Evolutionary conservation across 2,329 filamentous ascomycete genomes (phyloP).

Genomic region (Magnaporthiopsis poae): DNA sequence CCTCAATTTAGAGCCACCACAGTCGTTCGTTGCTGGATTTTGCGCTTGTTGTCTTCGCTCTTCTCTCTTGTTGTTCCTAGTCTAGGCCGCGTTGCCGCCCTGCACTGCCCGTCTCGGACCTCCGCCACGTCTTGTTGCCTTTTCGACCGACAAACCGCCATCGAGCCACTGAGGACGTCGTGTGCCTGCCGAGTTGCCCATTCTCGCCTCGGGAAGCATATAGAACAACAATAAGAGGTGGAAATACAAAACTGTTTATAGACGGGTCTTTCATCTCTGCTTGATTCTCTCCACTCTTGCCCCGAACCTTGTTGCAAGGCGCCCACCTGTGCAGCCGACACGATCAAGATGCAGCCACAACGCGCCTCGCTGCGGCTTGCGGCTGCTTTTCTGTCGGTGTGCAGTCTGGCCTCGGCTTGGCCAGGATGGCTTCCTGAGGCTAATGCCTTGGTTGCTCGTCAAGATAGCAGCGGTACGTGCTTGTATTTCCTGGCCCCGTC

Average conservation of each 20-base stretch:
- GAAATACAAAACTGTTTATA: neutral
- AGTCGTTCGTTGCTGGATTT: neutral
- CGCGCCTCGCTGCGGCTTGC: conserved; percentile 36
- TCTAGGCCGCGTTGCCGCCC: too few relatives aligned
- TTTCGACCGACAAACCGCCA: neutral
- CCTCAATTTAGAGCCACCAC: neutral
- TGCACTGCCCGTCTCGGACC: neutral
- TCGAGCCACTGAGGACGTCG: neutral
- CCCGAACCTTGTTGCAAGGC: neutral
- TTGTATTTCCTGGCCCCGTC: neutral
- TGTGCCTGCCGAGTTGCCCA: too few relatives aligned
- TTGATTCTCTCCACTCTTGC: neutral
- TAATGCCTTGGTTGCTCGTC: conserved; percentile 43
- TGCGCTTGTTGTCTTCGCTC: neutral
- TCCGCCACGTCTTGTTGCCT: neutral
- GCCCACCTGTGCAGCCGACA: conserved; percentile 1
- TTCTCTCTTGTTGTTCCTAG: neutral
- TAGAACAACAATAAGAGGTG: neutral
- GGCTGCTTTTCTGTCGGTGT: conserved; percentile 42
- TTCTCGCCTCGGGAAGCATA: too few relatives aligned
- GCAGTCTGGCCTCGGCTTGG: conserved; percentile 37
- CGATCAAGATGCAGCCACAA: conserved; percentile 38
- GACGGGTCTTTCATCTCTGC: neutral
- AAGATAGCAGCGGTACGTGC: conserved; percentile 21
- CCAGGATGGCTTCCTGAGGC: conserved; percentile 46